Percentiles rank a stretch among this genome's conserved stretches.
Conservation (phyloP, 2,329 filamentous ascomycete species). For the Canariomyces notabilis region DNA sequence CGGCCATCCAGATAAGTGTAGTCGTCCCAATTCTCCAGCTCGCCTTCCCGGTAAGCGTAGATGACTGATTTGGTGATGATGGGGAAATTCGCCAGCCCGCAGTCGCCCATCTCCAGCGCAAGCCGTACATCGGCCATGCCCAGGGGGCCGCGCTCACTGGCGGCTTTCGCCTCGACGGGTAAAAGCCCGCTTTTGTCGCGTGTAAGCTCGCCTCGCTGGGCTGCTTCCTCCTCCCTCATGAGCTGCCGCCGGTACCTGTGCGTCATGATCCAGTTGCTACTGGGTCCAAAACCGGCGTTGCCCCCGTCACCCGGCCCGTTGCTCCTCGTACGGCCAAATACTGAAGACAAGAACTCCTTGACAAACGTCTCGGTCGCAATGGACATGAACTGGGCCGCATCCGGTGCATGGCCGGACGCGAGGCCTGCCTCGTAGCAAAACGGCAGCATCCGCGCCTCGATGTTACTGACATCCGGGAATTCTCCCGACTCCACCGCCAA, state of each 20-base stretch:
- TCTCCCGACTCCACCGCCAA: constrained; percentile 64
- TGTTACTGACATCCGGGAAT: constrained; percentile 60
- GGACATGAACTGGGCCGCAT: constrained; percentile 60
- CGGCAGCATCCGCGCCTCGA: constrained; percentile 61
- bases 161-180: constrained; percentile 74
- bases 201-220: constrained; percentile 65
- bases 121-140: constrained; percentile 74
- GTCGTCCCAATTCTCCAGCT: constrained; percentile 62
- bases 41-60: constrained; percentile 68
- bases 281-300: constrained; percentile 58
- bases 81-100: constrained; percentile 71
- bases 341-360: constrained; percentile 58
- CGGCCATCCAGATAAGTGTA: constrained; percentile 48
- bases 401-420: constrained; percentile 51
- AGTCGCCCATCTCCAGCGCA: constrained; percentile 69
- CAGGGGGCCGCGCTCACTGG: constrained; percentile 64
- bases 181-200: constrained; percentile 73
- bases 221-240: constrained; percentile 68
- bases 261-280: constrained; percentile 70
- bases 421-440: constrained; percentile 64
- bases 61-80: constrained; percentile 66
- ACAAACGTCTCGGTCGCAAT: constrained; percentile 63
- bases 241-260: constrained; percentile 71
- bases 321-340: constrained; percentile 59
- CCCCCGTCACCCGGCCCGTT: constrained; percentile 61